Conservation (phyloP, 441 rosid genomes). For the Pelargonium australe region DNA sequence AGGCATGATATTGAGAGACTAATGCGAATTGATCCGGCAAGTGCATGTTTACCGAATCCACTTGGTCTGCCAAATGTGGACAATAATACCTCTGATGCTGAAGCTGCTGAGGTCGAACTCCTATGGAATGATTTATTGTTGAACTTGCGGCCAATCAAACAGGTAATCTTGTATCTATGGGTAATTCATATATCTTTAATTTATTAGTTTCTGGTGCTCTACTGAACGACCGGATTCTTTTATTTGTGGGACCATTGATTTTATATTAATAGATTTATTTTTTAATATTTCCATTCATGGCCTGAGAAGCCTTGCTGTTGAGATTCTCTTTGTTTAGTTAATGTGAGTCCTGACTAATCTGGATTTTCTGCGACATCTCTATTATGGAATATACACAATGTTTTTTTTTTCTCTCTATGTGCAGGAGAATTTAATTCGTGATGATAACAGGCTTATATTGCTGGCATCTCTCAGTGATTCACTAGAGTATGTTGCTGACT, state of each 20-base stretch:
- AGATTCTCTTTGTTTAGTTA: neutral
- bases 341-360: neutral
- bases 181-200: neutral
- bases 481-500: constrained; percentile 92
- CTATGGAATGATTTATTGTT: constrained; percentile 67
- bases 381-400: neutral
- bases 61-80: constrained; percentile 35
- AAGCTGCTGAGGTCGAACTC: constrained; percentile 47
- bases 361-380: neutral
- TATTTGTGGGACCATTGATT: neutral
- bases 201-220: neutral
- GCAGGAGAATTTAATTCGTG: constrained; percentile 95
- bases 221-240: neutral
- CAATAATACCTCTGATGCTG: constrained; percentile 37
- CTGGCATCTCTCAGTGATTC: constrained; percentile 97
- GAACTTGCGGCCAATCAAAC: constrained; percentile 75
- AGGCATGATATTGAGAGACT: constrained; percentile 95
- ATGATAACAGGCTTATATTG: constrained; percentile 86
- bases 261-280: too few relatives aligned
- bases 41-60: constrained; percentile 62
- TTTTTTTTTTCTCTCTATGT: constrained; percentile 9
- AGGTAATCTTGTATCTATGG: constrained; percentile 36
- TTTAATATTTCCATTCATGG: neutral
- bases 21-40: constrained; percentile 85
- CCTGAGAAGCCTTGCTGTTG: neutral